These are phyloP conservation scores for Sesbania bispinosa DNA, from an alignment of 306 rosid genomes.

Conservation along the genomic window DNA sequence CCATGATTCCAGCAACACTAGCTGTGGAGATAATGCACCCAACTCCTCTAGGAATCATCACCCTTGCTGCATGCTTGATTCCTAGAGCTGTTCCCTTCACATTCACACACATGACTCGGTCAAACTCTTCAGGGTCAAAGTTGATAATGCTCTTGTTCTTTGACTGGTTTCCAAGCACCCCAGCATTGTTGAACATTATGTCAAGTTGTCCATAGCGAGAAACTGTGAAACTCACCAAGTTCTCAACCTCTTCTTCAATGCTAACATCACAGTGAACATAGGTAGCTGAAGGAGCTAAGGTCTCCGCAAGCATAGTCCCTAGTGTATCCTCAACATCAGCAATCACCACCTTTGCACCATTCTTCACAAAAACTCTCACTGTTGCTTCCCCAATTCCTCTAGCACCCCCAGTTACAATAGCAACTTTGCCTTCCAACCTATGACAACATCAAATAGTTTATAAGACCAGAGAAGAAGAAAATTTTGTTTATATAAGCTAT, in stretches of 20 bases:
- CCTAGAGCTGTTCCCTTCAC: conserved; percentile 75
- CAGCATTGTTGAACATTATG: conserved; percentile 83
- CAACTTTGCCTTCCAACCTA: conserved; percentile 80
- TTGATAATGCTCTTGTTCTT: conserved; percentile 57
- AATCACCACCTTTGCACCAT: conserved; percentile 69
- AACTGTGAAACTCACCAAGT: conserved; percentile 39
- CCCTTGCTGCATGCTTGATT: conserved; percentile 73
- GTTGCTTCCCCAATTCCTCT: conserved; percentile 85
- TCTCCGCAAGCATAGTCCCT: conserved; percentile 44
- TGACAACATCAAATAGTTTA: neutral
- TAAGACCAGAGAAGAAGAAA: too few species aligned
- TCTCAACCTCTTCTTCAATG: conserved; percentile 55
- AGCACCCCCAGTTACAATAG: conserved; percentile 73
- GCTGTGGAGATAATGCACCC: conserved; percentile 70
- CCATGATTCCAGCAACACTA: conserved; percentile 70
- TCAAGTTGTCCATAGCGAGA: conserved; percentile 56
- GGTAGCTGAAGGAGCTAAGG: conserved; percentile 44
- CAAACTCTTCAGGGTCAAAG: conserved; percentile 63
- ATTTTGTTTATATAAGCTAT: neutral
- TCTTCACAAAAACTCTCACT: conserved; percentile 49
- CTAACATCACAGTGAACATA: conserved; percentile 66
- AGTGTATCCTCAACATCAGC: conserved; percentile 61
- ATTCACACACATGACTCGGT: conserved; percentile 67
- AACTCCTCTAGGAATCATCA: conserved; percentile 50
- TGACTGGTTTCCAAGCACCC: conserved; percentile 64